Conservation (phyloP, 2,329 filamentous ascomycete genomes). For the Ceratocystiopsis sp. region DNA sequence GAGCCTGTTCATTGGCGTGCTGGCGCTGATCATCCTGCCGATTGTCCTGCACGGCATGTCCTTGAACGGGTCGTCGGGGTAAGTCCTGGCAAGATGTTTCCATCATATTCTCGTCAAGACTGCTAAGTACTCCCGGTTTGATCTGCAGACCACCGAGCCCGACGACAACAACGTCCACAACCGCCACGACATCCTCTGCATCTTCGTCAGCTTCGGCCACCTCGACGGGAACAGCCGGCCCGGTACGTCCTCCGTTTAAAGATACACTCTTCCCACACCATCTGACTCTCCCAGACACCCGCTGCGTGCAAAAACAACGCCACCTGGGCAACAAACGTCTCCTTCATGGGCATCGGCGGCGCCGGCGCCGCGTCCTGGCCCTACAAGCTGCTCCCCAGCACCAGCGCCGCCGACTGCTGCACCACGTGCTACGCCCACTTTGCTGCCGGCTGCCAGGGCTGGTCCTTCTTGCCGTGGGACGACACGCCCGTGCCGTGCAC, state of each 20-base stretch:
- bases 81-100: neutral
- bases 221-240: too few relatives aligned
- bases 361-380: constrained; percentile 4
- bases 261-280: too few relatives aligned
- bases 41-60: constrained; percentile 4
- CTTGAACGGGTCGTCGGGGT: neutral
- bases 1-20: constrained; percentile 1
- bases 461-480: constrained; percentile 7
- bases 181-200: too few relatives aligned
- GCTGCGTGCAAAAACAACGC: neutral
- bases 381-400: constrained; percentile 1
- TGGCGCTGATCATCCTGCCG: constrained; percentile 4
- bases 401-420: constrained; percentile 4
- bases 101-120: too few relatives aligned
- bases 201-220: too few relatives aligned
- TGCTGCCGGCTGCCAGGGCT: constrained; percentile 6
- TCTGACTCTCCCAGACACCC: neutral
- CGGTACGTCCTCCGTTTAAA: too few relatives aligned
- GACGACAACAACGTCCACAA: too few relatives aligned
- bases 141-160: too few relatives aligned
- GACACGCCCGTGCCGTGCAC: constrained; percentile 7
- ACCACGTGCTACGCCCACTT: constrained; percentile 2
- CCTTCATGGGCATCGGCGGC: constrained; percentile 6
- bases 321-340: constrained; percentile 4
- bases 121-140: too few relatives aligned